A percentile compares a stretch with the other conserved stretches of the same genome.
phyloP scores from a whole-genome alignment of 1,284 basidiomycete species.

The Tylopilus sp. region DNA sequence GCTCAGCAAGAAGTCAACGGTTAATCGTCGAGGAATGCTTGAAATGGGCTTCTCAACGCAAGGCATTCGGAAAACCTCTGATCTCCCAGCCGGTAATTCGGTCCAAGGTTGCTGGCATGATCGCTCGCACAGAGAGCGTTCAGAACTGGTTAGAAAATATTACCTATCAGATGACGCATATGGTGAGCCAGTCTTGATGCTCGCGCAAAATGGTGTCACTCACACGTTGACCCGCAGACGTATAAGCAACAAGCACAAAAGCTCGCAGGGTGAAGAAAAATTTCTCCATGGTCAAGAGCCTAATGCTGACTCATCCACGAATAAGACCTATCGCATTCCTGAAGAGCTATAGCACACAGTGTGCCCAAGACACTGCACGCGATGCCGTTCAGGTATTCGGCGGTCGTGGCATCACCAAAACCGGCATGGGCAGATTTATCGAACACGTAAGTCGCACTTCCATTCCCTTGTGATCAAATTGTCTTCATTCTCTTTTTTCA shows the following conservation, averaged over 20 bases:
- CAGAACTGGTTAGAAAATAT: conserved; percentile 90
- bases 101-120: conserved; percentile 69
- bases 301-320: neutral
- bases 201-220: neutral
- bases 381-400: conserved; percentile 83
- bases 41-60: conserved; percentile 65
- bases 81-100: conserved; percentile 72
- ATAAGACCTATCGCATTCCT: conserved; percentile 72
- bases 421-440: conserved; percentile 56
- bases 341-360: conserved; percentile 71
- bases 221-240: conserved; percentile 33
- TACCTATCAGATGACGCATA: conserved; percentile 90
- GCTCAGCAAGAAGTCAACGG: conserved; percentile 50
- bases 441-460: conserved; percentile 47
- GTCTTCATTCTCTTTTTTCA: conserved; percentile 19
- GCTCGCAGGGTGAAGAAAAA: conserved; percentile 55
- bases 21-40: conserved; percentile 53
- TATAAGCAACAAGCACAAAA: conserved; percentile 59
- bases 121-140: conserved; percentile 56
- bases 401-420: conserved; percentile 73
- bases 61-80: conserved; percentile 71
- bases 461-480: neutral
- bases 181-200: conserved; percentile 45
- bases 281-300: neutral
- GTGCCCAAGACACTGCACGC: conserved; percentile 70